Conservation (phyloP, 2,329 filamentous ascomycete species). For the Diatrype stigma region DNA sequence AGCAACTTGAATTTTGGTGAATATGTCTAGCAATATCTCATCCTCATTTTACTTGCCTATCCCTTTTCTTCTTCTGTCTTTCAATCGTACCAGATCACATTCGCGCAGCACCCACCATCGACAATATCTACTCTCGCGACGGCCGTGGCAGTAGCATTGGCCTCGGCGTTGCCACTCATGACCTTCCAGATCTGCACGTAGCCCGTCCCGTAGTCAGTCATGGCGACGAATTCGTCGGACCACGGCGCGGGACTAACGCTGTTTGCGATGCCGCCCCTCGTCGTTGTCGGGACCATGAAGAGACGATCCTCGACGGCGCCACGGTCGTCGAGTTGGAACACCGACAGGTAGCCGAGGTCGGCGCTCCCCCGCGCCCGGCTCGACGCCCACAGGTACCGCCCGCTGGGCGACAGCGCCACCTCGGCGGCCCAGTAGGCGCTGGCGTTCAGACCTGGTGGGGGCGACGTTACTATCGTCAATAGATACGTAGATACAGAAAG, state of each 20-base stretch:
- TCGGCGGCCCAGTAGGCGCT: constrained; percentile 16
- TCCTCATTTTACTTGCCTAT: too few species aligned
- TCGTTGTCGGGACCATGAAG: constrained; percentile 16
- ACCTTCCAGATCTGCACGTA: constrained; percentile 19
- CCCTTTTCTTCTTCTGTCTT: too few species aligned
- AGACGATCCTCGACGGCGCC: constrained; percentile 12
- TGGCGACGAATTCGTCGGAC: constrained; percentile 13
- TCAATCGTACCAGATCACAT: constrained; percentile 18
- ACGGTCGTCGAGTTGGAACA: constrained; percentile 7
- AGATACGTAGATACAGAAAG: neutral
- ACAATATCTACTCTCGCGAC: constrained; percentile 14
- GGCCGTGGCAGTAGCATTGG: constrained; percentile 1
- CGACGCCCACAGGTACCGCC: constrained; percentile 17
- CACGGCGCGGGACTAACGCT: constrained; percentile 13
- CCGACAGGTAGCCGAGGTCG: constrained; percentile 13
- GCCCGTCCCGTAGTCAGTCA: constrained; percentile 12
- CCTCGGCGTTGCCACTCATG: constrained; percentile 2
- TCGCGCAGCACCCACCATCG: constrained; percentile 19
- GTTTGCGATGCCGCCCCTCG: constrained; percentile 12
- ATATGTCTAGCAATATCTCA: too few species aligned
- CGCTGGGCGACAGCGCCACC: constrained; percentile 15
- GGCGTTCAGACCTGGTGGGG: constrained; percentile 1
- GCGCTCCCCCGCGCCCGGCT: constrained; percentile 5
- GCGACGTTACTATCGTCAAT: too few species aligned
- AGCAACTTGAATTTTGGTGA: too few species aligned